A percentile compares a stretch with the other conserved stretches of the same genome.
Evolutionary conservation across 371 early-diverging fungal genomes (phyloP).

Genomic region (Zopfochytrium polystomum): DNA sequence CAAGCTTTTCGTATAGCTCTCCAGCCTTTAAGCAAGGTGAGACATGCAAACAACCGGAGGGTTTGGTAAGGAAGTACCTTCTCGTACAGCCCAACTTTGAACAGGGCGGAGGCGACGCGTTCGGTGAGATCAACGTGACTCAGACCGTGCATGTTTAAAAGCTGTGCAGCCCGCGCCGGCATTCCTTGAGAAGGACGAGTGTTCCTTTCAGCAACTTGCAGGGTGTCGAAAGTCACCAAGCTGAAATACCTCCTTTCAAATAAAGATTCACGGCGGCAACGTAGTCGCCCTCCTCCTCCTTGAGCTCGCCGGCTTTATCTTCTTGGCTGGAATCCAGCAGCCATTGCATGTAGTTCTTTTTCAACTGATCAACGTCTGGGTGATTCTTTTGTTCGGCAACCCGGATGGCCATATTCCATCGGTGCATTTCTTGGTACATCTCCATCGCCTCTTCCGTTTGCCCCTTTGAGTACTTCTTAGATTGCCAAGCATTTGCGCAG

Average conservation of each 20-base stretch:
- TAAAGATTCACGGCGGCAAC: slow-evolving; percentile 49
- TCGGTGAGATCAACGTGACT: slow-evolving; percentile 48
- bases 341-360: slow-evolving; percentile 55
- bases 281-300: slow-evolving; percentile 52
- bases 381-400: slow-evolving; percentile 55
- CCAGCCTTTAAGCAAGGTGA: slow-evolving; percentile 38
- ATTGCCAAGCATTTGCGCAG: background rate
- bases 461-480: slow-evolving; percentile 34
- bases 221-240: background rate
- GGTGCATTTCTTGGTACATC: slow-evolving; percentile 62
- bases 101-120: slow-evolving; percentile 48
- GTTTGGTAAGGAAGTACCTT: slow-evolving; percentile 25
- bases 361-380: slow-evolving; percentile 50
- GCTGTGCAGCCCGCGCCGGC: slow-evolving; percentile 47
- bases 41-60: background rate
- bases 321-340: slow-evolving; percentile 55
- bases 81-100: slow-evolving; percentile 48
- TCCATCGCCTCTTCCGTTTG: slow-evolving; percentile 56
- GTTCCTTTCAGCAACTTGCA: background rate
- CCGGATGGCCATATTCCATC: slow-evolving; percentile 57
- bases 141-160: slow-evolving; percentile 38
- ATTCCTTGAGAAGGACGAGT: slow-evolving; percentile 37
- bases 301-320: slow-evolving; percentile 51
- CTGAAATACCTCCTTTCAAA: slow-evolving; percentile 48
- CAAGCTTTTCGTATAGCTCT: slow-evolving; percentile 52